Percentiles rank a stretch among this genome's conserved stretches.
phyloP scores from a whole-genome alignment of 1,284 basidiomycete species.

The Irpex rosettiformis region DNA sequence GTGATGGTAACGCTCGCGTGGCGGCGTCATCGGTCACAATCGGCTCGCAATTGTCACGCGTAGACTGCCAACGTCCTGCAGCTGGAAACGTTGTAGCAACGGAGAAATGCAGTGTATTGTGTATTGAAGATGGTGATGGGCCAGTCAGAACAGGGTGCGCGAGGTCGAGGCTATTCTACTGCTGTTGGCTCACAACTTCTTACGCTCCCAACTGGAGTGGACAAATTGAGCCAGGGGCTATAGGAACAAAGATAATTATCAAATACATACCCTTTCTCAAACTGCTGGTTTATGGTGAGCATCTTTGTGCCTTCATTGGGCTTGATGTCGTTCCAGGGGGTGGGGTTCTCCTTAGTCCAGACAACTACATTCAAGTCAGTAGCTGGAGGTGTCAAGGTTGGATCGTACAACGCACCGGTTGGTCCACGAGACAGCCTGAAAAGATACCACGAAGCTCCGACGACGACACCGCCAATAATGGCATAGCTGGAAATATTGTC shows the following conservation, averaged over 20 bases:
- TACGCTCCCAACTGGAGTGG: constrained; percentile 68
- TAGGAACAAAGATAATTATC: constrained; percentile 7
- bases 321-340: constrained; percentile 76
- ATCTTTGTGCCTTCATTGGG: constrained; percentile 71
- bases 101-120: background rate
- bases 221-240: constrained; percentile 9
- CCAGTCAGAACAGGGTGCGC: background rate
- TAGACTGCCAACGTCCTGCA: too few species aligned
- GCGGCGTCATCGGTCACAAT: background rate
- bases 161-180: background rate
- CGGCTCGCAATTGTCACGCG: background rate
- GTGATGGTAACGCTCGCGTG: background rate
- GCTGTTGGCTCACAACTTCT: constrained; percentile 49
- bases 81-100: background rate
- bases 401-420: constrained; percentile 43
- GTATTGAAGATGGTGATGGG: background rate
- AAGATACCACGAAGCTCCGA: constrained; percentile 71
- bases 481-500: constrained; percentile 47
- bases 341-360: constrained; percentile 78
- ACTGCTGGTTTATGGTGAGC: constrained; percentile 64
- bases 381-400: background rate
- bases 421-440: constrained; percentile 69
- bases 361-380: constrained; percentile 46
- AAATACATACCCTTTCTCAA: constrained; percentile 58
- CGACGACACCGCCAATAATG: constrained; percentile 62